A percentile compares a stretch with the other conserved stretches of the same genome.
phyloP scores from a whole-genome alignment of 371 early-diverging fungal genomes.

The Smittium culicis region DNA sequence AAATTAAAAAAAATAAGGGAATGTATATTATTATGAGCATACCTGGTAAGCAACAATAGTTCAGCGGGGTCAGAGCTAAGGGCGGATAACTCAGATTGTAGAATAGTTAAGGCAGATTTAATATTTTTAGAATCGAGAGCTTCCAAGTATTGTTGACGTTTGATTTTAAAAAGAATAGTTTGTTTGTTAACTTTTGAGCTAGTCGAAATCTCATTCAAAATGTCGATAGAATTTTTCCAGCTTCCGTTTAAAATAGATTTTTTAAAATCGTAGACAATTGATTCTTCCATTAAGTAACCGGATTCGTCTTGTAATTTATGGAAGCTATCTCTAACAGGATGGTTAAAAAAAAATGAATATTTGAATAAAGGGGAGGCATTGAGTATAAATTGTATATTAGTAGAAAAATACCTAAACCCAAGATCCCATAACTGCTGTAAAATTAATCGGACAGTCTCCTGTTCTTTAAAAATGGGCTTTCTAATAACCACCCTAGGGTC shows the following conservation, averaged over 20 bases:
- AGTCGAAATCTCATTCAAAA: conserved; percentile 29
- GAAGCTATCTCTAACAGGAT: conserved; percentile 39
- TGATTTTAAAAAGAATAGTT: conserved; percentile 14
- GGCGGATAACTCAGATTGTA: conserved; percentile 37
- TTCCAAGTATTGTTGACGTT: conserved; percentile 23
- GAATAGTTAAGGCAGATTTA: conserved; percentile 34
- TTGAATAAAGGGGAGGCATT: background rate
- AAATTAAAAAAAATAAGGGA: conserved; percentile 1
- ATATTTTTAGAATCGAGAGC: conserved; percentile 30
- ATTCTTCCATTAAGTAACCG: conserved; percentile 49
- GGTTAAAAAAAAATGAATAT: conserved; percentile 4
- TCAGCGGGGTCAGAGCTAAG: conserved; percentile 13
- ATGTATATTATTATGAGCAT: background rate
- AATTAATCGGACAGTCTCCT: conserved; percentile 73
- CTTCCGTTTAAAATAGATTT: conserved; percentile 49
- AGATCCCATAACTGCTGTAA: conserved; percentile 68
- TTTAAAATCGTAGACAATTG: conserved; percentile 43
- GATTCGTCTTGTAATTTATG: conserved; percentile 52
- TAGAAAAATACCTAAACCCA: conserved; percentile 49
- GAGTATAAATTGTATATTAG: background rate
- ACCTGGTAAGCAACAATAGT: background rate
- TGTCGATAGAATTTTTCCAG: conserved; percentile 49
- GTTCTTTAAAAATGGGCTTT: conserved; percentile 32
- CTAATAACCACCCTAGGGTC: conserved; percentile 18
- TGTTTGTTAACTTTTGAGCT: background rate